Evolutionary conservation across 2,329 filamentous ascomycete species (phyloP).

Genomic region (Diaporthe vaccinii): DNA sequence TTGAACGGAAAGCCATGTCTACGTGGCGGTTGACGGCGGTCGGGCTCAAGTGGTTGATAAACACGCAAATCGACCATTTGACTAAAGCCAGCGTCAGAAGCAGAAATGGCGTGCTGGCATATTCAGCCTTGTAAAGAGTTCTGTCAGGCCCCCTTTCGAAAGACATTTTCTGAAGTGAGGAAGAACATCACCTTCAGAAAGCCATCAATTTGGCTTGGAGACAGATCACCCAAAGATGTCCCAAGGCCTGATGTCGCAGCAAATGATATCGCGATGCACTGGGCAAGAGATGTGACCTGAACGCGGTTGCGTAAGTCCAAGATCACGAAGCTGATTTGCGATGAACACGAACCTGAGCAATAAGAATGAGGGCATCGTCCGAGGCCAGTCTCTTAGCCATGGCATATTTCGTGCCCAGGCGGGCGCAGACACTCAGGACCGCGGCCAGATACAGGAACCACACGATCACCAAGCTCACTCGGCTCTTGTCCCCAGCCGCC

Average conservation of each 20-base stretch:
- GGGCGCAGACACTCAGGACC: constrained; percentile 15
- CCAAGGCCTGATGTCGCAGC: constrained; percentile 16
- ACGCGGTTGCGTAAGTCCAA: neutral
- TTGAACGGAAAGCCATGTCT: constrained; percentile 9
- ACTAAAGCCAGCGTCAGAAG: constrained; percentile 17
- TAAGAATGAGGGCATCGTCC: constrained; percentile 15
- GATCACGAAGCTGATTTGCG: rapidly evolving
- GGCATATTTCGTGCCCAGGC: constrained; percentile 29
- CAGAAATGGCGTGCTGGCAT: constrained; percentile 17
- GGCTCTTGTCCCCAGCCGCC: constrained; percentile 13
- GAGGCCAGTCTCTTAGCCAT: constrained; percentile 15
- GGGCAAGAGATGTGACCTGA: constrained; percentile 12
- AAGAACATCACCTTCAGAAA: constrained; percentile 5
- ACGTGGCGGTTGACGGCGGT: neutral
- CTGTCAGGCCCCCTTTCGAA: neutral
- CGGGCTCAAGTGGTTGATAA: constrained; percentile 27
- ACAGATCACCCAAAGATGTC: neutral
- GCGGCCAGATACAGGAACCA: constrained; percentile 26
- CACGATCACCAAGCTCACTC: constrained; percentile 12
- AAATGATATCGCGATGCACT: constrained; percentile 18
- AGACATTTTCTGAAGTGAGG: too few relatives aligned
- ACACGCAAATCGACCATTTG: constrained; percentile 30
- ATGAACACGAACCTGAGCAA: neutral
- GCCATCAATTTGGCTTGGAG: neutral
- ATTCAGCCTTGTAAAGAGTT: neutral